Conservation (phyloP, 2,329 filamentous ascomycete genomes). For the Chrysoporthe deuterocubensis region DNA sequence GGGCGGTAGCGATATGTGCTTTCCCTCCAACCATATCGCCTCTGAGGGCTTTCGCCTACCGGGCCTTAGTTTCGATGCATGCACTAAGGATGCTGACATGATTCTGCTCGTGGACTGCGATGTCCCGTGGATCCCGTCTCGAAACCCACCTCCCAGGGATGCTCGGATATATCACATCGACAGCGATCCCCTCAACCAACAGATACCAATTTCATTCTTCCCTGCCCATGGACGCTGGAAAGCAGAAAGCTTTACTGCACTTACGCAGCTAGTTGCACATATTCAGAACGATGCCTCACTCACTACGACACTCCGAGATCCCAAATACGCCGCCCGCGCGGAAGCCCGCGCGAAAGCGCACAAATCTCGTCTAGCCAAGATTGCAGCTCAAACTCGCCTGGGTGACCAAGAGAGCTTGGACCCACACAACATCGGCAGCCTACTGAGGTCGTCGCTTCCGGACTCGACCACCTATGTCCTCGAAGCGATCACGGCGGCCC, state of each 20-base stretch:
- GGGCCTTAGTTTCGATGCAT: conserved; percentile 47
- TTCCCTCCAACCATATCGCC: conserved; percentile 40
- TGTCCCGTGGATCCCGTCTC: conserved; percentile 70
- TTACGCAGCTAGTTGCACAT: conserved; percentile 38
- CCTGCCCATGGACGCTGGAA: conserved; percentile 55
- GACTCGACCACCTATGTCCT: conserved; percentile 60
- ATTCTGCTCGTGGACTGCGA: conserved; percentile 71
- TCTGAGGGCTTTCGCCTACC: conserved; percentile 44
- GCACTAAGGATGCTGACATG: conserved; percentile 64
- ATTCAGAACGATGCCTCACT: conserved; percentile 28
- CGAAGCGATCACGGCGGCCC: conserved; percentile 69
- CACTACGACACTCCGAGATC: not conserved
- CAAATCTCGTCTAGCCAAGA: conserved; percentile 64
- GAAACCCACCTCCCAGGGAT: conserved; percentile 58
- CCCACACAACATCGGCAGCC: conserved; percentile 44
- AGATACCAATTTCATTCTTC: conserved; percentile 63
- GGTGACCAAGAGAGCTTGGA: conserved; percentile 34
- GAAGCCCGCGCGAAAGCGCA: conserved; percentile 2
- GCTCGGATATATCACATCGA: conserved; percentile 69
- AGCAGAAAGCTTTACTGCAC: conserved; percentile 51
- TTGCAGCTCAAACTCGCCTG: conserved; percentile 54
- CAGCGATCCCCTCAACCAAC: conserved; percentile 67
- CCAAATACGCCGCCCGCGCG: not conserved
- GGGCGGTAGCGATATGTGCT: conserved; percentile 54
- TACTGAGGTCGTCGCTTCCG: conserved; percentile 7